A percentile compares a stretch with the other conserved stretches of the same genome.
Conservation (phyloP, 2,329 filamentous ascomycete species). For the Macroventuria anomochaeta region DNA sequence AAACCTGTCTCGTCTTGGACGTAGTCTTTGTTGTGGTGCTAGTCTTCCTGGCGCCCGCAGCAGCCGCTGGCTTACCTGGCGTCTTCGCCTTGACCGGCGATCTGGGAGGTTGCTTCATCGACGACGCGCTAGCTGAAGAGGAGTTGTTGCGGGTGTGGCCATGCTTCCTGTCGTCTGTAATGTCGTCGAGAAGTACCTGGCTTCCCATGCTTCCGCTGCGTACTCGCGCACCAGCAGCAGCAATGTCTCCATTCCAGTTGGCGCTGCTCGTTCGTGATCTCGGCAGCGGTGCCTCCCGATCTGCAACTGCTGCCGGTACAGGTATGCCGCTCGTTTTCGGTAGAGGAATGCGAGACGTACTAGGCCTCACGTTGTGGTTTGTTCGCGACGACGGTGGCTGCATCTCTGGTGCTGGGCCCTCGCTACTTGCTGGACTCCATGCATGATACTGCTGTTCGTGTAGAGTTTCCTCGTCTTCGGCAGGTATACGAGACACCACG, state of each 20-base stretch:
- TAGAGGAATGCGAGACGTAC: constrained; percentile 83
- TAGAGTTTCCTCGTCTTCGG: constrained; percentile 52
- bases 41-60: constrained; percentile 43
- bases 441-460: constrained; percentile 31
- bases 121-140: constrained; percentile 34
- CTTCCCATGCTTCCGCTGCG: constrained; percentile 72
- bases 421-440: constrained; percentile 78
- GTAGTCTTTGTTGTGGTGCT: constrained; percentile 34
- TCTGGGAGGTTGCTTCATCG: constrained; percentile 36
- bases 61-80: constrained; percentile 46
- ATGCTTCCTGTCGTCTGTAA: constrained; percentile 25
- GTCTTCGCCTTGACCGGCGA: constrained; percentile 51
- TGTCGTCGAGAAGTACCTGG: constrained; percentile 60
- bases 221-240: constrained; percentile 68
- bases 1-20: constrained; percentile 46
- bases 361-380: constrained; percentile 59
- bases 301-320: constrained; percentile 73
- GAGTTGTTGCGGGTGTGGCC: constrained; percentile 32
- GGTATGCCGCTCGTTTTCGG: constrained; percentile 80
- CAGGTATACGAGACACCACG: constrained; percentile 48
- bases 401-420: constrained; percentile 71
- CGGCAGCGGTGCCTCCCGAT: constrained; percentile 72
- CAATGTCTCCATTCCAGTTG: constrained; percentile 65
- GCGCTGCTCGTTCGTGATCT: constrained; percentile 65
- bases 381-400: constrained; percentile 52